Conservation (phyloP, 2,329 filamentous ascomycete species). For the Diaporthe eres region DNA sequence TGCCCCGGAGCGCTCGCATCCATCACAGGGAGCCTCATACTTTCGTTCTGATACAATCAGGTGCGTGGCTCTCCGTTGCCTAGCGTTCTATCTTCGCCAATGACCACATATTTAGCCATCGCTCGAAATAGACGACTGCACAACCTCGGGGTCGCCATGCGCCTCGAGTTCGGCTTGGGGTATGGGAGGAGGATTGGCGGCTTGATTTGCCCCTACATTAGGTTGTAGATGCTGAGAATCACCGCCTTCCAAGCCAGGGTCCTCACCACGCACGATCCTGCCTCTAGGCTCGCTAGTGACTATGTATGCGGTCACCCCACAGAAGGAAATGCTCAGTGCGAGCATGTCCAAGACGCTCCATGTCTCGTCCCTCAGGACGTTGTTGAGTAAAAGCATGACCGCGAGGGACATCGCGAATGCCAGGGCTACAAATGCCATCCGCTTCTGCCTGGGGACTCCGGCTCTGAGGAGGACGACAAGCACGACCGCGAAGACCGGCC, state of each 20-base stretch:
- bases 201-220: too few species aligned
- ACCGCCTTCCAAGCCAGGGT: background rate
- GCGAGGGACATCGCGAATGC: background rate
- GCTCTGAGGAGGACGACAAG: background rate
- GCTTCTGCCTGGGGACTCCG: background rate
- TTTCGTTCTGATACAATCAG: background rate
- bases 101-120: background rate
- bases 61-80: background rate
- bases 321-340: background rate
- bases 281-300: background rate
- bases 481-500: background rate
- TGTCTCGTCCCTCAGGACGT: background rate
- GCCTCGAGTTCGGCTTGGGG: background rate
- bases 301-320: background rate
- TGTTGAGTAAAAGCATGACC: background rate
- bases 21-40: background rate
- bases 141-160: background rate
- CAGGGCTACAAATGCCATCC: background rate
- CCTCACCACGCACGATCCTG: background rate
- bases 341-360: constrained; percentile 11
- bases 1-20: background rate
- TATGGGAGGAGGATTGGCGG: background rate
- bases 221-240: background rate
- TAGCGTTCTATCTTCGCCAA: background rate
- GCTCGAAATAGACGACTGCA: too few species aligned